A percentile compares a stretch with the other conserved stretches of the same genome.
These are phyloP conservation scores for Eucalyptus albens DNA, from an alignment of 345 rosid genomes.

Conservation along the genomic window DNA sequence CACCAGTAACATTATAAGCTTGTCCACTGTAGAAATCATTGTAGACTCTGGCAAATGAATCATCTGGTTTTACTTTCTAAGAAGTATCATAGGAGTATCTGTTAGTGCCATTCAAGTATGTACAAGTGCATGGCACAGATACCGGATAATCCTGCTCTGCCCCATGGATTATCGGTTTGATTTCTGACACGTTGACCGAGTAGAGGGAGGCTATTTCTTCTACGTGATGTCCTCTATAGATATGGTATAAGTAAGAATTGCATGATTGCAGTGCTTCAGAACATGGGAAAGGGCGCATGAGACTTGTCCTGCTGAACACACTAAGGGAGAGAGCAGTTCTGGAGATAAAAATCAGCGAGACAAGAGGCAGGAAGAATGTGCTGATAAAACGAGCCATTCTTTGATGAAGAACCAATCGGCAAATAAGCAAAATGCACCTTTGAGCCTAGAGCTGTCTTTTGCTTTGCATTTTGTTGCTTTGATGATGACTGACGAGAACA, in stretches of 20 bases:
- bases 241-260: no score
- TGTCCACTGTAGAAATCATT: constrained; percentile 19
- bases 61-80: constrained; percentile 7
- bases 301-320: no score
- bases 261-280: no score
- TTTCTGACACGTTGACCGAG: constrained; percentile 12
- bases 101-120: constrained; percentile 1
- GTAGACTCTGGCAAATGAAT: constrained; percentile 20
- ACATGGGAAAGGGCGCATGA: no score
- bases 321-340: no score
- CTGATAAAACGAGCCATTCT: no score
- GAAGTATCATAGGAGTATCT: constrained; percentile 30
- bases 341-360: no score
- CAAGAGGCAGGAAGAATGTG: no score
- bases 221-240: not conserved
- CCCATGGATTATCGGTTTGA: constrained; percentile 1
- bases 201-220: constrained; percentile 21
- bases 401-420: no score
- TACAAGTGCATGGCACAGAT: constrained; percentile 33
- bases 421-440: not conserved
- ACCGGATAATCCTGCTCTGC: constrained; percentile 22
- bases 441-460: not conserved
- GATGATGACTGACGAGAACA: not conserved
- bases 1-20: constrained; percentile 17
- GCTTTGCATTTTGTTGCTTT: not conserved